Conservation (phyloP, 805 yeast genomes). For the Cyberlindnera misumaiensis region DNA sequence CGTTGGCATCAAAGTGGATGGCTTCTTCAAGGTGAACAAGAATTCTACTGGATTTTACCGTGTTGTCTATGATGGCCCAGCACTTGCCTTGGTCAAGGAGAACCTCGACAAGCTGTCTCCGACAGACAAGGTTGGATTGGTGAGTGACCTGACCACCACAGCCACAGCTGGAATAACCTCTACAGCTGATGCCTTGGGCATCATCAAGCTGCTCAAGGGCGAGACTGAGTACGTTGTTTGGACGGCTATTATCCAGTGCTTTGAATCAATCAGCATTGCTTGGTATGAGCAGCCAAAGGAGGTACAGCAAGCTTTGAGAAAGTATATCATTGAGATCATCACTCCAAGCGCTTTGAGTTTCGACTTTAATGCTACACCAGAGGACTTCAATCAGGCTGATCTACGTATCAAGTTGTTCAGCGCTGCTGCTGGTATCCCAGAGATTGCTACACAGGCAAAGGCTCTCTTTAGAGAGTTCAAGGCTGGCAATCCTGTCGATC, state of each 20-base stretch:
- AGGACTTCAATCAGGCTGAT: slow-evolving; percentile 54
- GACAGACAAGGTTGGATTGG: slow-evolving; percentile 69
- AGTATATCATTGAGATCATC: slow-evolving; percentile 46
- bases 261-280: slow-evolving; percentile 40
- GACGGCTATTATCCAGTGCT: slow-evolving; percentile 45
- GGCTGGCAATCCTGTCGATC: slow-evolving; percentile 53
- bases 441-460: slow-evolving; percentile 37
- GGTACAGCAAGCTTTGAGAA: slow-evolving; percentile 38
- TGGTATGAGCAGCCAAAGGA: slow-evolving; percentile 47
- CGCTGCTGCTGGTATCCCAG: slow-evolving; percentile 48
- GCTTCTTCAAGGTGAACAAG: slow-evolving; percentile 63
- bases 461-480: slow-evolving; percentile 32
- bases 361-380: slow-evolving; percentile 53
- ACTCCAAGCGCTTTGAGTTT: slow-evolving; percentile 44
- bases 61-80: slow-evolving; percentile 57
- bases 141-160: slow-evolving; percentile 64
- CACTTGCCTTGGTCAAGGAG: slow-evolving; percentile 56
- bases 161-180: slow-evolving; percentile 63
- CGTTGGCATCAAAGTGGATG: slow-evolving; percentile 32
- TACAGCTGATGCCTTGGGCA: slow-evolving; percentile 50
- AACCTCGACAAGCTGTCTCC: slow-evolving; percentile 51
- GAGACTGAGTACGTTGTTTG: slow-evolving; percentile 62
- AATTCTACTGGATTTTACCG: slow-evolving; percentile 72
- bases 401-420: slow-evolving; percentile 57
- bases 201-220: slow-evolving; percentile 49